Conservation (phyloP, 768 basidiomycete species). For the Psilocybe azurescens region DNA sequence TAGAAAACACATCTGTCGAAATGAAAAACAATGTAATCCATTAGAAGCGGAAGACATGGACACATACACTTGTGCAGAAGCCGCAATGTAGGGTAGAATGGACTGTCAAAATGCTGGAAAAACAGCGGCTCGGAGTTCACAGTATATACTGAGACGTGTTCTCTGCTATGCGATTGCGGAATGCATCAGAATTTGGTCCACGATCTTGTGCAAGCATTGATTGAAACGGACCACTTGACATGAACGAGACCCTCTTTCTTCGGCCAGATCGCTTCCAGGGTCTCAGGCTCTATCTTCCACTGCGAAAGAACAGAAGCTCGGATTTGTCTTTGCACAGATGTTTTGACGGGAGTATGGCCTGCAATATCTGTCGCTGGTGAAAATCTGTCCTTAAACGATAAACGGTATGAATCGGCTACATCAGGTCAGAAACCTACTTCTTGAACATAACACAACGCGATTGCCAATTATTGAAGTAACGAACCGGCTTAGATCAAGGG, state of each 20-base stretch:
- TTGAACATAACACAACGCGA: conserved; percentile 63
- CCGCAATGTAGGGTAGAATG: conserved; percentile 86
- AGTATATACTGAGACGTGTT: conserved; percentile 93
- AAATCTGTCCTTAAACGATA: conserved; percentile 52
- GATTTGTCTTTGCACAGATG: conserved; percentile 91
- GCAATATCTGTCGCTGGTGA: conserved; percentile 80
- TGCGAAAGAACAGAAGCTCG: conserved; percentile 80
- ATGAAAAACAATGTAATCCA: conserved; percentile 9
- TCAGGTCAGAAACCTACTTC: conserved; percentile 50
- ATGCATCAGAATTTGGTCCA: conserved; percentile 20
- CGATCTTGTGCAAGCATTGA: conserved; percentile 4
- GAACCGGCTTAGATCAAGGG: conserved; percentile 16
- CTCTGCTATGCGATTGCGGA: conserved; percentile 69
- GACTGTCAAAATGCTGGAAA: conserved; percentile 97
- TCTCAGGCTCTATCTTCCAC: conserved; percentile 80
- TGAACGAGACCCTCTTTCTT: conserved; percentile 96
- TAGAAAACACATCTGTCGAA: conserved; percentile 1
- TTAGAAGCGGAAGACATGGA: conserved; percentile 3
- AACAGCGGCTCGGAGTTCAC: conserved; percentile 87
- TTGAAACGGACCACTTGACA: conserved; percentile 85
- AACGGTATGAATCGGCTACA: conserved; percentile 9
- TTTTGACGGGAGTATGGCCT: conserved; percentile 90
- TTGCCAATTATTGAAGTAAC: conserved; percentile 4
- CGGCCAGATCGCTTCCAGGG: conserved; percentile 93
- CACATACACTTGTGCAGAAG: conserved; percentile 89